Evolutionary conservation across 208 protist genomes (phyloP), one percentile per base, ranked within the genome.

Genomic region (Acanthamoeba castellanii): DNA sequence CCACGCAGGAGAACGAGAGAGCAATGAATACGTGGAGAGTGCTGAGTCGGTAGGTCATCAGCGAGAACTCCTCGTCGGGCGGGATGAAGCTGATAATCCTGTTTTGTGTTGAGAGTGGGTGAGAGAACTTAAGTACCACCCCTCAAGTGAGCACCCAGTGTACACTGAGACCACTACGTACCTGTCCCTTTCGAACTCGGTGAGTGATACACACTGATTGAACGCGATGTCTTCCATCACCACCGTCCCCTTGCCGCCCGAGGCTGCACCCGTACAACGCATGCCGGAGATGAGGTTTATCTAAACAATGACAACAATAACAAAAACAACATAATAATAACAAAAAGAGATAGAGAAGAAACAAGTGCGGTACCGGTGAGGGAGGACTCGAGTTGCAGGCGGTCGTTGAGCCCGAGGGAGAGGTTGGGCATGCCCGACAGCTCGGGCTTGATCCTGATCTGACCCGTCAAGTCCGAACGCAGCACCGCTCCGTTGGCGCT

Each of bases 141-240:
- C 42, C 6, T 47, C 42, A 61, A 61, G 3, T 0, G 22, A 9
- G 11, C 20, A 61, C 57, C 13, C 66, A 18, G 11, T 74, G 66
- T 25, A 16, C 37, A 37, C 37, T 37, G 37, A 37, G 66, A 74
- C 52, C 52, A 20, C 52, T 13, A 57, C 25, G 68, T 81, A 42
- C 70, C 13, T 81, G 1, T 99, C 98, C 30, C 96, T 97, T 61
- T 99, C 99, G 94, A 99, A 99, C 20, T 97, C 95, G 7, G 97
- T 96, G 27, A 99, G 95, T 25, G 97, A 96, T n/a, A 99, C 99
- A 96, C 99, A 99, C 96, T 99, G 98, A 88, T 99, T 98, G 95
- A 99, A 99, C 85, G 97, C 98, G 74, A 99, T 98, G 96, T 99
- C 98, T 96, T 99, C 98, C 95, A 99, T 95, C 76, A 99, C 98